Evolutionary conservation across 2,329 filamentous ascomycete genomes (phyloP), one percentile per base, ranked within the genome.

Genomic region (Drechslerella coelobrocha): DNA sequence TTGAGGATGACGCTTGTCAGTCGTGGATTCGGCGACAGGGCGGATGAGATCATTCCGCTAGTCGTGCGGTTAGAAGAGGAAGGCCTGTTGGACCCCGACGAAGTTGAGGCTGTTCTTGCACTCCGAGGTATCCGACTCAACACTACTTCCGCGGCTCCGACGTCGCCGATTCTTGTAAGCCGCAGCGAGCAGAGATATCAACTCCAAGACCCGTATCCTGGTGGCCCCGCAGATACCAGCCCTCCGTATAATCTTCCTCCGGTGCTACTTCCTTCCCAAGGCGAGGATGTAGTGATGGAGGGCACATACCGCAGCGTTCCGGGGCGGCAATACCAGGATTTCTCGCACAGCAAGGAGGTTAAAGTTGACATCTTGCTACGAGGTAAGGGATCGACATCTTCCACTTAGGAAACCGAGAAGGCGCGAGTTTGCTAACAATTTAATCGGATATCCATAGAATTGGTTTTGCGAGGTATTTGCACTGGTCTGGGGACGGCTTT

Each of bases 291-390:
- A 26, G 31, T 45, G 23, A 69, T 69, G 57, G 65, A 69, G 23
- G 65, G 65, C 26, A 29, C 52, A 12, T 62, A 57, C 52, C 52
- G 65, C n/a, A 57, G 45, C 31, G 39, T 19, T 34, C 47, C 62
- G 24, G 56, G 56, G 57, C 65, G 65, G 51, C 57, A 56, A 47
- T 69, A 69, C 47, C 65, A 69, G 55, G 65, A 62, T 45, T 61
- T 69, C 45, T 69, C 65, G 27, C 41, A 57, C 57, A 69, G 65
- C 57, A 69, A 69, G 59, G 65, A 69, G 59, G 65, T 69, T 21
- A 69, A 69, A 54, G 65, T 69, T 37, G 57, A 69, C 37, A 69
- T 69, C 24, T 62, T 69, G 65, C 65, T 69, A 37, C 57, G 65
- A 69, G 65, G 65, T 69, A 41, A 69, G 57, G 31, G 27, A 34